Conservation (phyloP, 2,329 filamentous ascomycete genomes). For the Aureobasidium sp. region DNA sequence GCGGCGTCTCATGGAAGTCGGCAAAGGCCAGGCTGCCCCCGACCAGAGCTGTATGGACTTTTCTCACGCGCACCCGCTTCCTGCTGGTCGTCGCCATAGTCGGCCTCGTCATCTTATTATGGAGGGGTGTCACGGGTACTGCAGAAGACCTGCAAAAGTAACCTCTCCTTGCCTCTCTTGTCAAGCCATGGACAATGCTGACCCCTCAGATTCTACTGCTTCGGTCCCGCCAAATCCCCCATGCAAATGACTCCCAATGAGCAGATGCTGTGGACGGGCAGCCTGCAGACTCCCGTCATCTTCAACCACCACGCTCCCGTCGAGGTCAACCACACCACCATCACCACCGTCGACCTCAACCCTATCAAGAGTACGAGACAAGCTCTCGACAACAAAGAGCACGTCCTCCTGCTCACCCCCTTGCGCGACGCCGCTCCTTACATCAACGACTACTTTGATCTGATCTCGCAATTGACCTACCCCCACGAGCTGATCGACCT, state of each 20-base stretch:
- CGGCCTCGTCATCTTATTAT: conserved; percentile 71
- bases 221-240: conserved; percentile 88
- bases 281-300: conserved; percentile 84
- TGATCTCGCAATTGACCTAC: conserved; percentile 82
- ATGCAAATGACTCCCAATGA: conserved; percentile 94
- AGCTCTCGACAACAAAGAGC: conserved; percentile 73
- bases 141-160: conserved; percentile 90
- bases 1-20: conserved; percentile 87
- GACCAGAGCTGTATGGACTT: conserved; percentile 54
- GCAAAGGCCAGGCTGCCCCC: conserved; percentile 73
- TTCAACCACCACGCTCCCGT: conserved; percentile 93
- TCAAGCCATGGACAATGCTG: neutral
- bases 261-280: conserved; percentile 78
- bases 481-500: conserved; percentile 93
- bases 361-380: conserved; percentile 71
- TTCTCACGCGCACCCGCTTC: conserved; percentile 71
- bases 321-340: conserved; percentile 72
- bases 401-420: conserved; percentile 84
- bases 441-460: conserved; percentile 86
- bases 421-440: conserved; percentile 80
- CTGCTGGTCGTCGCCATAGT: conserved; percentile 65
- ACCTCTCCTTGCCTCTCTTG: conserved; percentile 23
- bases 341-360: conserved; percentile 79
- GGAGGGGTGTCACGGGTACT: conserved; percentile 74
- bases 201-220: conserved; percentile 82